A percentile compares a stretch with the other conserved stretches of the same genome.
These are phyloP conservation scores for Cyberlindnera maritima DNA, from an alignment of 805 yeast species.

Conservation along the genomic window DNA sequence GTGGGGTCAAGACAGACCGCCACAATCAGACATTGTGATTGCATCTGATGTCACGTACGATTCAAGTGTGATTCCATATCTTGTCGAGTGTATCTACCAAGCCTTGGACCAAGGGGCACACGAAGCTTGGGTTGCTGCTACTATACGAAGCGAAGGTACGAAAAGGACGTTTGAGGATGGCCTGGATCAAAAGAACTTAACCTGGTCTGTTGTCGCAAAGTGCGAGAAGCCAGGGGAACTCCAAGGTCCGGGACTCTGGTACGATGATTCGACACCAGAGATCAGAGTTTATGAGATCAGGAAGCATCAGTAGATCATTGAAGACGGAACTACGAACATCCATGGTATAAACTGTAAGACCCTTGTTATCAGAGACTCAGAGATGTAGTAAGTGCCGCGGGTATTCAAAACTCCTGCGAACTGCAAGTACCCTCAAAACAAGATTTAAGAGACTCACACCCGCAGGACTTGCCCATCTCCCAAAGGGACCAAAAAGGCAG, in stretches of 20 bases:
- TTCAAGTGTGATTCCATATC: conserved; percentile 48
- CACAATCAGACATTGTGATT: conserved; percentile 42
- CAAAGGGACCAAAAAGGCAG: no score
- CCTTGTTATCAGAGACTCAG: no score
- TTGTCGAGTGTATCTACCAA: conserved; percentile 45
- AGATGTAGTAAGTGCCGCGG: no score
- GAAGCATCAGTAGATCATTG: not conserved
- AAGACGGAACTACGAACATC: not conserved
- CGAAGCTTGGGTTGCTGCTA: conserved; percentile 63
- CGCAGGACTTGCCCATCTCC: no score
- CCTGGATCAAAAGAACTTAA: conserved; percentile 26
- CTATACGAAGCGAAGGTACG: conserved; percentile 64
- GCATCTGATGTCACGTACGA: conserved; percentile 94
- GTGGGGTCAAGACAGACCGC: conserved; percentile 54
- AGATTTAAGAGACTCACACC: no score
- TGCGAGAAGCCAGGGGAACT: conserved; percentile 2
- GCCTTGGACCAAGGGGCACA: conserved; percentile 20
- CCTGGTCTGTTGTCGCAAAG: conserved; percentile 14
- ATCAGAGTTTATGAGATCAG: conserved; percentile 6
- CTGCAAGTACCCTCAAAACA: no score
- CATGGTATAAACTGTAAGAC: no score
- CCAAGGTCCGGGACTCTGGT: conserved; percentile 4
- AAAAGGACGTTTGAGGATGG: conserved; percentile 39
- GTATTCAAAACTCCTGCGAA: no score
- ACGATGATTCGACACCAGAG: conserved; percentile 6